Base-by-base conservation (phyloP, 2,329 filamentous ascomycete genomes). In the Aspergillus pseudoviridinutans region DNA sequence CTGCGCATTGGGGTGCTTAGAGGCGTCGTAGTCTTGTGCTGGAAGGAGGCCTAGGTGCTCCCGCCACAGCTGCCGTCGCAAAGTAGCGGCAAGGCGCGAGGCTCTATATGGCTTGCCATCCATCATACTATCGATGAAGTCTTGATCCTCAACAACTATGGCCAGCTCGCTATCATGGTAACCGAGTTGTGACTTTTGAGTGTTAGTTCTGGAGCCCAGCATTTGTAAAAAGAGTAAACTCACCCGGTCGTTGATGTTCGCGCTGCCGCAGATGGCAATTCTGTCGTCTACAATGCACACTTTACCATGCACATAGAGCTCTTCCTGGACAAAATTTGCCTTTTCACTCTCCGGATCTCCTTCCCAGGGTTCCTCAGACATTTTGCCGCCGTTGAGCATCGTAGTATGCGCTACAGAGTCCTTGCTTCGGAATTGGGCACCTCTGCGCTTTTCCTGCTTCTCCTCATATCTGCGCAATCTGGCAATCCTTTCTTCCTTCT, bases 221-320 rank as follows among this genome's bases (percentile, higher is more conserved):
- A 51, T 25, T 53, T 54, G 17, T 42, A 51, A 8, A 35, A 35
- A n/a, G 41, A 29, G 9, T 24, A 14, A 47, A 62, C 72, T 68
- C 71, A 79, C 78, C 55, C 85, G 80, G 65, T 87, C 86, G 65
- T 89, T 88, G 66, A 89, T 78, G 65, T 89, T 88, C 25, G 85
- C 85, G 55, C 83, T 91, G 61, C 92, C 91, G 71, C 89, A 92
- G 63, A 96, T 92, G 57, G 91, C 89, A 51, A 89, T 81, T 7
- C 84, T 82, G 71, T 96, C 92, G 68, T 96, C 91, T 49, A 88
- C 90, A 58, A 96, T 94, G 58, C 77, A 73, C 38, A 97, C 82
- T 77, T 97, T 99, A 28, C 87, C 89, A 73, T 99, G 94, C 50
- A 97, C 88, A 72, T 99, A 99, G 1, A 97, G 83, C 74, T 99